Evolutionary conservation across 495 filamentous ascomycete species (phyloP).

Genomic region (Podospora sp.): DNA sequence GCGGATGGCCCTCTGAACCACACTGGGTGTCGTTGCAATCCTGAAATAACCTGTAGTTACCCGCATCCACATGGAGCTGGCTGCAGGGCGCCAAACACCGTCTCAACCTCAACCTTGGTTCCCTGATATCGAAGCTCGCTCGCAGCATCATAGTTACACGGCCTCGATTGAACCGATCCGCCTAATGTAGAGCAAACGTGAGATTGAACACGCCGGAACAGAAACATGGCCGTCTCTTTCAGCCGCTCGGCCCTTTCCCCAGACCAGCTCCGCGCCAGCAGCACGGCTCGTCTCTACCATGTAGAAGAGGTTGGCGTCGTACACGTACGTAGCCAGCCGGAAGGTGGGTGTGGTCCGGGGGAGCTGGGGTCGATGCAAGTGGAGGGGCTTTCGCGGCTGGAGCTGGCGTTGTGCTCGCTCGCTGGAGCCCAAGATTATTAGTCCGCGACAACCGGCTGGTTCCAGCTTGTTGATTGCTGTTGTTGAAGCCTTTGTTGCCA

Average conservation of each 20-base stretch:
- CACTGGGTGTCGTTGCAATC: conserved; percentile 5
- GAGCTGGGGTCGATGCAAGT: not conserved
- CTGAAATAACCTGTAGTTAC: not conserved
- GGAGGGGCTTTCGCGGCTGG: not conserved
- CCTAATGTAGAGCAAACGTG: not conserved
- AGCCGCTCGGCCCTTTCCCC: conserved; percentile 8
- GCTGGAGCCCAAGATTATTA: not conserved
- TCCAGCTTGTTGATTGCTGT: not conserved
- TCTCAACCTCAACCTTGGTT: conserved; percentile 6
- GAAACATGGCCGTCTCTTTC: not conserved
- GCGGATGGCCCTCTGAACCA: not conserved
- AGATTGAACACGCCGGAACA: not conserved
- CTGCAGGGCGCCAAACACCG: conserved; percentile 7
- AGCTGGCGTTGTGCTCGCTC: no score
- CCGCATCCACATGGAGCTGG: not conserved
- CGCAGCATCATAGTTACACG: conserved; percentile 3
- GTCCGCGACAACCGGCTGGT: not conserved
- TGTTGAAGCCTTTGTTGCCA: not conserved
- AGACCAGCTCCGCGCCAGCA: not conserved
- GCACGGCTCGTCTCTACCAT: not conserved
- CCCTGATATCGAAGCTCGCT: not conserved
- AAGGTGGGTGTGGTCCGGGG: not conserved
- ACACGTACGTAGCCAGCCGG: not conserved
- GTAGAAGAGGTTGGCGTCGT: not conserved
- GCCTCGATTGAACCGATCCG: conserved; percentile 9